Evolutionary conservation across 1,284 basidiomycete genomes (phyloP).

Genomic region (Malassezia cuniculi): DNA sequence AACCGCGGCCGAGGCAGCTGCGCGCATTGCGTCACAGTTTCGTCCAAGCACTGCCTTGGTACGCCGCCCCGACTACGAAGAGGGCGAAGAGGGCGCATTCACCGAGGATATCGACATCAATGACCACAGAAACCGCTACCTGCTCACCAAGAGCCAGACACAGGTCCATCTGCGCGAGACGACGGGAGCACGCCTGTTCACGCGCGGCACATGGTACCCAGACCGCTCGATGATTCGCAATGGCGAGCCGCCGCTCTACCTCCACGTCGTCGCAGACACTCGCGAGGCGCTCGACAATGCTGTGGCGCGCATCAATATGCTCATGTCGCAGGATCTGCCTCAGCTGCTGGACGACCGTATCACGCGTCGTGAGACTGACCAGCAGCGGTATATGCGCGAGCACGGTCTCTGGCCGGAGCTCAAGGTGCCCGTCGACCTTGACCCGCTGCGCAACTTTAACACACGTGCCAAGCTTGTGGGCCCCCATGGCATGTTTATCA

Average conservation of each 20-base stretch:
- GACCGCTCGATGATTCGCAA: constrained; percentile 30
- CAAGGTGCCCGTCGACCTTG: constrained; percentile 59
- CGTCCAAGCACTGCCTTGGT: constrained; percentile 6
- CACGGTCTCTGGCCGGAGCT: constrained; percentile 29
- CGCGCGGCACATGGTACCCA: constrained; percentile 63
- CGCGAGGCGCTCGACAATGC: constrained; percentile 64
- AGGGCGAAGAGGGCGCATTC: constrained; percentile 67
- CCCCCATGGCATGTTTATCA: constrained; percentile 78
- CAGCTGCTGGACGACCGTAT: constrained; percentile 36
- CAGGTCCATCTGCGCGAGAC: constrained; percentile 63
- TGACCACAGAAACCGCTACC: constrained; percentile 85
- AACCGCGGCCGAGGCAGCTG: constrained; percentile 34
- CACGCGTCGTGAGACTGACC: constrained; percentile 16
- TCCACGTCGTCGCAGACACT: constrained; percentile 76
- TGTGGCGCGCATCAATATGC: constrained; percentile 68
- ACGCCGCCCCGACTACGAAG: constrained; percentile 51
- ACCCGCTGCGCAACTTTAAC: constrained; percentile 88
- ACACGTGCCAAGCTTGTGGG: constrained; percentile 94
- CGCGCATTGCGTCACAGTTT: constrained; percentile 36
- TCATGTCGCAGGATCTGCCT: constrained; percentile 62
- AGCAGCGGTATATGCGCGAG: too few species aligned
- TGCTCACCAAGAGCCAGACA: constrained; percentile 83
- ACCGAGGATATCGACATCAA: constrained; percentile 92
- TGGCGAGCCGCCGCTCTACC: constrained; percentile 58
- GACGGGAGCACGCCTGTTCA: constrained; percentile 32